Evolutionary conservation across 495 filamentous ascomycete genomes (phyloP).

Genomic region (Daldinia decipiens): DNA sequence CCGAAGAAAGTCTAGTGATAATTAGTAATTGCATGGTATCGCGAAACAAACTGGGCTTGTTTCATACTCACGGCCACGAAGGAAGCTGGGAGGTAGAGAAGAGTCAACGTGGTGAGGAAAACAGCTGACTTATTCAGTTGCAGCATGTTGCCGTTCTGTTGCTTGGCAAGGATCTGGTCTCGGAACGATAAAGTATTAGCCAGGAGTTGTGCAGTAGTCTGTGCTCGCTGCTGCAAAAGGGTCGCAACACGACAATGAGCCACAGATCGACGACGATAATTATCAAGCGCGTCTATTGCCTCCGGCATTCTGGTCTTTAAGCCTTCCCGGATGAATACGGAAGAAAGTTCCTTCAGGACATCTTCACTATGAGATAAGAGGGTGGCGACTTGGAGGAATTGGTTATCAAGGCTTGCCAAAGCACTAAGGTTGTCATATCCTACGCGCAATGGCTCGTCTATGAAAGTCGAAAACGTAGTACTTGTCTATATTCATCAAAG

Average conservation of each 20-base stretch:
- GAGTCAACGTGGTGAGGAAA: constrained; percentile 55
- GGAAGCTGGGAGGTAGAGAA: constrained; percentile 58
- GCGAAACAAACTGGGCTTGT: not conserved
- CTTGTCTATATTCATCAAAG: constrained; percentile 32
- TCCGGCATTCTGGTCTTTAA: not conserved
- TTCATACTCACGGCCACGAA: constrained; percentile 57
- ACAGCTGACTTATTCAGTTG: constrained; percentile 55
- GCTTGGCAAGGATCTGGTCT: constrained; percentile 51
- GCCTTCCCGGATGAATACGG: constrained; percentile 15
- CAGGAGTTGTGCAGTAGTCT: constrained; percentile 50
- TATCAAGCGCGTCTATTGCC: constrained; percentile 24
- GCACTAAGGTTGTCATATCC: constrained; percentile 49
- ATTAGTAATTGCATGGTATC: not conserved
- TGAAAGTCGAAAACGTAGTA: constrained; percentile 46
- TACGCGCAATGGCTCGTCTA: constrained; percentile 48
- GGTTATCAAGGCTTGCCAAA: constrained; percentile 46
- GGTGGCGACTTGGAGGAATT: constrained; percentile 43
- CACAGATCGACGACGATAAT: constrained; percentile 30
- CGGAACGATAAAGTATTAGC: constrained; percentile 53
- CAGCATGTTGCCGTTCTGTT: constrained; percentile 55
- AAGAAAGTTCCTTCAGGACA: constrained; percentile 42
- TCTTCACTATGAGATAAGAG: constrained; percentile 43
- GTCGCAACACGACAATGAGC: constrained; percentile 47
- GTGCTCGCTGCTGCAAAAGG: constrained; percentile 48
- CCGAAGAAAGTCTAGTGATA: constrained; percentile 39